Base-by-base conservation (phyloP, 257 asterid genomes). In the Lantana camara region DNA sequence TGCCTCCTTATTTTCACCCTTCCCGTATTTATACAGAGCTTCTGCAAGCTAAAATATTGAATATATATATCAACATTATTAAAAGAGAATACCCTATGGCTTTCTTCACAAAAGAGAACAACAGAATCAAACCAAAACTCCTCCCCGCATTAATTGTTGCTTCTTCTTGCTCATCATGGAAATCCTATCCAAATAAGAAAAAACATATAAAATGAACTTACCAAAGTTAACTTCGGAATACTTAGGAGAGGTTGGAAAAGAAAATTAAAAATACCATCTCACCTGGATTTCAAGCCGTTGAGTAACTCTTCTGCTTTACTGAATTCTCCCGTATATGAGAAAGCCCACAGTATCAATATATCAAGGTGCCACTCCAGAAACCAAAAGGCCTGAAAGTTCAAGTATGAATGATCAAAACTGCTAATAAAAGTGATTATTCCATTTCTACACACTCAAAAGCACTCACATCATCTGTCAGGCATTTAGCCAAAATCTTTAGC, bases 341-440 rank as follows among this genome's bases (percentile, higher is more conserved):
- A 67, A 40, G 82, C 87, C 99, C 99, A 93, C 21, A 74, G 40
- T 72, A 78, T 82, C 92, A 90, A 72, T 57, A 93, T 70, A 82
- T 93, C 99, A 56, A 93, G 81, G 90, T 90, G 99, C 95, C 95
- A 93, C 67, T 93, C 97, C 55, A 93, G 82, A 79, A 78, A 79
- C 99, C 99, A 93, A 60, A 79, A 58, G 15, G 80, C 78, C 99
- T 90, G 72, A 56, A 23, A 73, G 73, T 57, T 41, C 57, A 48
- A 12, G 51, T 62, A 41, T 37, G 6, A n/a, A n/a, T n/a, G n/a
- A n/a, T n/a, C n/a, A n/a, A n/a, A n/a, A n/a, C n/a, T n/a, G n/a
- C n/a, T n/a, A n/a, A n/a, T n/a, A n/a, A n/a, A n/a, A n/a, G n/a
- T n/a, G n/a, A n/a, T n/a, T n/a, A n/a, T n/a, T n/a, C n/a, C n/a